Evolutionary conservation across 2,329 filamentous ascomycete species (phyloP).

Genomic region (Xylariaceae sp.): DNA sequence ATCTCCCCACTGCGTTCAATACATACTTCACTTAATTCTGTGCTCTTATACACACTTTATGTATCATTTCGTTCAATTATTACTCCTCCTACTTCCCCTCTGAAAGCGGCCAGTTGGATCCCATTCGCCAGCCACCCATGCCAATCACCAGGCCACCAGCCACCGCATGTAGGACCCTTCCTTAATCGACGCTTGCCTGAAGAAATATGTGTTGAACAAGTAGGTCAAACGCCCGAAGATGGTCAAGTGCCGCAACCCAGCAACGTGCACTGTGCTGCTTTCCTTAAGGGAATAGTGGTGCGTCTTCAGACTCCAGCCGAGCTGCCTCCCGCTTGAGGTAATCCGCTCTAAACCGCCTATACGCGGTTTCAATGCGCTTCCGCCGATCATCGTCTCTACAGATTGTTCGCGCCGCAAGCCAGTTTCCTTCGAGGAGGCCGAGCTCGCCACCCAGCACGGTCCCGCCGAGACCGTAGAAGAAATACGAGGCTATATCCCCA

Average conservation of each 20-base stretch:
- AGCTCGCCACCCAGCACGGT: conserved; percentile 67
- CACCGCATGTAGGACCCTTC: no score
- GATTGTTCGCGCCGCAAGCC: conserved; percentile 56
- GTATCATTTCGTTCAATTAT: no score
- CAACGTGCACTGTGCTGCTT: background rate
- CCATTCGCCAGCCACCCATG: no score
- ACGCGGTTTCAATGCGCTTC: conserved; percentile 64
- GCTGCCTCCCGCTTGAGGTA: conserved; percentile 62
- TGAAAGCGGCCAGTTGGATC: no score
- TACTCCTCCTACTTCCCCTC: no score
- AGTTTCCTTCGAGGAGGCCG: conserved; percentile 60
- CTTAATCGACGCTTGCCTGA: no score
- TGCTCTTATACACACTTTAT: no score
- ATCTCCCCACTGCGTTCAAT: no score
- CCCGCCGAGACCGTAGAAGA: conserved; percentile 63
- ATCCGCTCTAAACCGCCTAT: conserved; percentile 64
- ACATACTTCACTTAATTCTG: no score
- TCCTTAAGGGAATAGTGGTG: background rate
- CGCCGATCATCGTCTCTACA: conserved; percentile 55
- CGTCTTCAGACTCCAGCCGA: conserved; percentile 48
- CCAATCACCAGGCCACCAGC: no score
- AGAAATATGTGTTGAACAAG: no score
- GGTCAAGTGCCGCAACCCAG: background rate
- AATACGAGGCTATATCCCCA: conserved; percentile 65
- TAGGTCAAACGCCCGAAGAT: no score